Conservation (phyloP, 331 rosid species). For the Cydonia oblonga region DNA sequence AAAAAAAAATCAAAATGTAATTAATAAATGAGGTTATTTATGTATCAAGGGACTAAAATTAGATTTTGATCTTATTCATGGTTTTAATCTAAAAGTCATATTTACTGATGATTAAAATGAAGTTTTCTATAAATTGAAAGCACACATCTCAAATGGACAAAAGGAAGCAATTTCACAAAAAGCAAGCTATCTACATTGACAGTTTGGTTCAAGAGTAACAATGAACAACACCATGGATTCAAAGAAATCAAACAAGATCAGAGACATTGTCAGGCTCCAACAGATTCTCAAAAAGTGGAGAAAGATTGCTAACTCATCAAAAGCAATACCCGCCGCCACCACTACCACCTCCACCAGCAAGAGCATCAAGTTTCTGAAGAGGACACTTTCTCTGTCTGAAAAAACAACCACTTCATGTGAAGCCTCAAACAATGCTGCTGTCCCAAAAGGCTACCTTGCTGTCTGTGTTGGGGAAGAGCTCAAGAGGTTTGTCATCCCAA, state of each 20-base stretch:
- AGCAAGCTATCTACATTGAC: not conserved
- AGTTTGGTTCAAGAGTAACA: not conserved
- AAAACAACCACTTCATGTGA: slow-evolving; percentile 6
- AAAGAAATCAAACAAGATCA: slow-evolving; percentile 80
- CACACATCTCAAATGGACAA: slow-evolving; percentile 9
- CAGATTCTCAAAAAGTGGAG: slow-evolving; percentile 95
- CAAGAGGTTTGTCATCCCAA: slow-evolving; percentile 74
- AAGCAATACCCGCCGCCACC: slow-evolving; percentile 18
- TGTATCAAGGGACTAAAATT: too few relatives aligned
- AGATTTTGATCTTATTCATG: too few relatives aligned
- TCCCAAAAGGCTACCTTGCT: slow-evolving; percentile 82
- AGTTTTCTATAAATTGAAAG: slow-evolving; percentile 52
- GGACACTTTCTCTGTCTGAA: slow-evolving; percentile 57
- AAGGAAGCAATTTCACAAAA: slow-evolving; percentile 1
- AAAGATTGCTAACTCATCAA: slow-evolving; percentile 60
- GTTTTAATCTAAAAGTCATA: too few relatives aligned
- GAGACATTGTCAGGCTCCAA: slow-evolving; percentile 84
- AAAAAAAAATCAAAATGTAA: too few relatives aligned
- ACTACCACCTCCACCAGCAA: slow-evolving; percentile 16
- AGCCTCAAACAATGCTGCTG: slow-evolving; percentile 26
- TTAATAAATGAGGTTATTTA: too few relatives aligned
- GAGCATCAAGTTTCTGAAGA: slow-evolving; percentile 59
- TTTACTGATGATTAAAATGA: too few relatives aligned
- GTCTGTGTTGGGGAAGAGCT: slow-evolving; percentile 73
- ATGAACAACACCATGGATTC: slow-evolving; percentile 36